These are phyloP conservation scores for Wallacemonas sp. DNA, from an alignment of 208 protist species.

Conservation along the genomic window DNA sequence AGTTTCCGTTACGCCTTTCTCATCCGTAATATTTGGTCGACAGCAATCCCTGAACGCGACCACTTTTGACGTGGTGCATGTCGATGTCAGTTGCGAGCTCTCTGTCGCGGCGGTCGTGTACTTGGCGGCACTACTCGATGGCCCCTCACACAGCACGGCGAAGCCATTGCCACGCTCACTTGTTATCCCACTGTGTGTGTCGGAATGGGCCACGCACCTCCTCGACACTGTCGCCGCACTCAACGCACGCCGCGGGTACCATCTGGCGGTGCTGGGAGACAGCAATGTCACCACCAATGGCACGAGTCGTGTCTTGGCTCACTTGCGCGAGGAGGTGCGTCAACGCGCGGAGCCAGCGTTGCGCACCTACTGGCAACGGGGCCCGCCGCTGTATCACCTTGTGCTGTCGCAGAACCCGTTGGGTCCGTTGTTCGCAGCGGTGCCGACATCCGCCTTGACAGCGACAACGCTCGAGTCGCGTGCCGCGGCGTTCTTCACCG, in stretches of 20 bases:
- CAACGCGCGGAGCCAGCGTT: not conserved
- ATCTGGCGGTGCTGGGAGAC: not conserved
- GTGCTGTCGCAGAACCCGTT: not conserved
- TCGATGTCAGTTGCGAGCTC: conserved; percentile 30
- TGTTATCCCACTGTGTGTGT: conserved; percentile 24
- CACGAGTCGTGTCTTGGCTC: not conserved
- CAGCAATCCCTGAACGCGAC: conserved; percentile 8
- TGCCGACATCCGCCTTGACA: not conserved
- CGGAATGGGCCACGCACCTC: conserved; percentile 17
- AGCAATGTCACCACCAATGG: not conserved
- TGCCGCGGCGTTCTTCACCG: not conserved
- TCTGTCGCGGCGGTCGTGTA: conserved; percentile 20
- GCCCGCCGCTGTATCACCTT: not conserved
- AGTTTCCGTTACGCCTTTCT: conserved; percentile 1
- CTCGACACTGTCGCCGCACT: conserved; percentile 11
- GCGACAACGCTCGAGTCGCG: too few species aligned
- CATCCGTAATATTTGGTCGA: not conserved
- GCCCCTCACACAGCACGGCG: not conserved
- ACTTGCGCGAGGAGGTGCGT: not conserved
- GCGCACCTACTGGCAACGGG: not conserved
- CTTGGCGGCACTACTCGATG: conserved; percentile 12
- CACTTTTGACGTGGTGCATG: conserved; percentile 32
- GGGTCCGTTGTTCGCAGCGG: not conserved
- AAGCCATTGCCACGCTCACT: conserved; percentile 14
- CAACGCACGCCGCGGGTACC: not conserved